Evolutionary conservation across 2,329 filamentous ascomycete species (phyloP).

Genomic region (Drechslerella dactyloides): DNA sequence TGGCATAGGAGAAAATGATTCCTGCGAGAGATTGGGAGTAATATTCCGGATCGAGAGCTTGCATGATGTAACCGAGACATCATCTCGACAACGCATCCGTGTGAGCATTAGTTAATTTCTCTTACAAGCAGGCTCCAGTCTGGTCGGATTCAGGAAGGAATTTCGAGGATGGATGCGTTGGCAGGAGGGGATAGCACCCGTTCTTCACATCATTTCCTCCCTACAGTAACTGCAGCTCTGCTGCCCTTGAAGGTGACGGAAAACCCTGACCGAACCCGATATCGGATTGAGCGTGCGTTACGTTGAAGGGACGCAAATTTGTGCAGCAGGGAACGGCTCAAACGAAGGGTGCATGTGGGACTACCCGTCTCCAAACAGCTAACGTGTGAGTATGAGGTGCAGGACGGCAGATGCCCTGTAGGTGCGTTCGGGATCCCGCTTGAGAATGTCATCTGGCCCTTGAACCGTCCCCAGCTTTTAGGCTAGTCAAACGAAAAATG

Average conservation of each 20-base stretch:
- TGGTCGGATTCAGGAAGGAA: neutral
- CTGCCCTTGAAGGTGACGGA: neutral
- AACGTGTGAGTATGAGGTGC: conserved; percentile 35
- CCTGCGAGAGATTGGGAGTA: neutral
- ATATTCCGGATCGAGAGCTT: neutral
- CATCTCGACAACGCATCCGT: conserved; percentile 45
- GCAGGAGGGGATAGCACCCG: neutral
- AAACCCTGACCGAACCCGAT: neutral
- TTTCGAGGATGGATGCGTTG: conserved; percentile 4
- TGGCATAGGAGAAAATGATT: neutral
- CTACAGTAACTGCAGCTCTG: neutral
- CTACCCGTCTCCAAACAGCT: conserved; percentile 41
- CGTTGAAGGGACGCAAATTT: neutral
- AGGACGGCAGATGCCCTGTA: conserved; percentile 41
- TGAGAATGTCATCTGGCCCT: conserved; percentile 48
- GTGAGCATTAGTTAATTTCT: conserved; percentile 1
- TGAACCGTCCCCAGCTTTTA: conserved; percentile 7
- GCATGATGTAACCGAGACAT: conserved; percentile 48
- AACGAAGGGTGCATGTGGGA: conserved; percentile 17
- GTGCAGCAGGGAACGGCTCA: conserved; percentile 4
- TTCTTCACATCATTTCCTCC: neutral
- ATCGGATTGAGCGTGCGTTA: neutral
- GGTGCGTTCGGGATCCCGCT: conserved; percentile 47
- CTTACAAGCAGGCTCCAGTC: neutral
- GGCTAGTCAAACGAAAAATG: neutral